Evolutionary conservation across 2,329 filamentous ascomycete species (phyloP).

Genomic region (Aplosporella prunicola): DNA sequence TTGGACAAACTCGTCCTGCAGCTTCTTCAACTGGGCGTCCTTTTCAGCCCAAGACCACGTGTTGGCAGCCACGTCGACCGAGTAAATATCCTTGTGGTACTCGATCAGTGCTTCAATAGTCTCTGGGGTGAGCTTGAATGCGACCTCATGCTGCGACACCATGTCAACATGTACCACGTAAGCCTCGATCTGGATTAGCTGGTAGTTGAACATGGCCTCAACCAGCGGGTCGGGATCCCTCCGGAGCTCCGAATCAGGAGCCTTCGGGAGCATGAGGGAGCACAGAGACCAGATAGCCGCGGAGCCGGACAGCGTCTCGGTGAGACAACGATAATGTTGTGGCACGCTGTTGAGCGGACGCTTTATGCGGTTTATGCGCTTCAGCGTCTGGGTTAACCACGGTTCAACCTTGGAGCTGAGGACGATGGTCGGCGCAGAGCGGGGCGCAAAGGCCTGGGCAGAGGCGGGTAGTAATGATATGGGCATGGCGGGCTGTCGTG

Average conservation of each 20-base stretch:
- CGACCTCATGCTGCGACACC: constrained; percentile 94
- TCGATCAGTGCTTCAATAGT: constrained; percentile 89
- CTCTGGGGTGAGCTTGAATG: constrained; percentile 92
- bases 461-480: constrained; percentile 89
- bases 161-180: constrained; percentile 99
- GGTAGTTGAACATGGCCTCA: constrained; percentile 85
- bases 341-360: constrained; percentile 93
- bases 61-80: constrained; percentile 75
- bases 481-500: constrained; percentile 56
- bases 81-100: constrained; percentile 94
- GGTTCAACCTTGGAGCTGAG: constrained; percentile 85
- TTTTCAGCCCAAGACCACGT: constrained; percentile 96
- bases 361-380: constrained; percentile 94
- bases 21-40: constrained; percentile 90
- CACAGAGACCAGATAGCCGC: constrained; percentile 93
- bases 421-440: constrained; percentile 90
- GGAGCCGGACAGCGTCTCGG: constrained; percentile 79
- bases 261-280: constrained; percentile 86
- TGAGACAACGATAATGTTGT: constrained; percentile 91
- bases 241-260: constrained; percentile 73
- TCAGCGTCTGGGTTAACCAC: constrained; percentile 93
- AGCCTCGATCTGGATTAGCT: constrained; percentile 86
- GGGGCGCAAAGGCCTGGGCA: constrained; percentile 89
- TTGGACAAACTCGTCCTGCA: constrained; percentile 94
- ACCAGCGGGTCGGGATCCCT: constrained; percentile 73